Evolutionary conservation across 2,329 filamentous ascomycete species (phyloP).

Genomic region (Colletotrichum horii): DNA sequence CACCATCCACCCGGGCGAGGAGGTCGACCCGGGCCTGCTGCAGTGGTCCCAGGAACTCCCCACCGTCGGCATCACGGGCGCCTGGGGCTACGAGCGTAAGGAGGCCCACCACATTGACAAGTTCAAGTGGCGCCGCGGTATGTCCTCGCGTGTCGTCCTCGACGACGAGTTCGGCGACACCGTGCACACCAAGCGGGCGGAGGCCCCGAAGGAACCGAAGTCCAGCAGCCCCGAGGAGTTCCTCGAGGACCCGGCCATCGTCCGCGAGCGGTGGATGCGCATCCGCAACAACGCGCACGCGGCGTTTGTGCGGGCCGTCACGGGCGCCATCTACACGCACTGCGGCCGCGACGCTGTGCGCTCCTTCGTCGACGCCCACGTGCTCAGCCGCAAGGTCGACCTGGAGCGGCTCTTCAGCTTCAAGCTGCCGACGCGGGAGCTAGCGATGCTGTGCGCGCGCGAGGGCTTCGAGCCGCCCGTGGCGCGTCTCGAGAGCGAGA

Average conservation of each 20-base stretch:
- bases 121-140: slow-evolving; percentile 67
- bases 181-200: slow-evolving; percentile 29
- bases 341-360: slow-evolving; percentile 79
- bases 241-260: slow-evolving; percentile 5
- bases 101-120: slow-evolving; percentile 51
- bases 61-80: slow-evolving; percentile 49
- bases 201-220: slow-evolving; percentile 8
- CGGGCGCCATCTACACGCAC: slow-evolving; percentile 87
- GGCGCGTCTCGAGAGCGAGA: slow-evolving; percentile 88
- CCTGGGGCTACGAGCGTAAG: slow-evolving; percentile 57
- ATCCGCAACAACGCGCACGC: slow-evolving; percentile 78
- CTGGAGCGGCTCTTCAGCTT: slow-evolving; percentile 84
- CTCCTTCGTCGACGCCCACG: slow-evolving; percentile 82
- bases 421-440: slow-evolving; percentile 80
- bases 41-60: slow-evolving; percentile 70
- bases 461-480: slow-evolving; percentile 90
- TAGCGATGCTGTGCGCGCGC: slow-evolving; percentile 81
- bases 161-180: slow-evolving; percentile 85
- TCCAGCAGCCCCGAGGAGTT: slow-evolving; percentile 22
- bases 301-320: slow-evolving; percentile 80
- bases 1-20: slow-evolving; percentile 84
- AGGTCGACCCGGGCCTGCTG: slow-evolving; percentile 90
- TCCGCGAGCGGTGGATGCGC: slow-evolving; percentile 54
- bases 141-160: slow-evolving; percentile 79
- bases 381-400: slow-evolving; percentile 80